Evolutionary conservation across 176 grass and related monocot genomes (phyloP), one percentile per base, ranked within the genome.

Genomic region (Musa itinerans): DNA sequence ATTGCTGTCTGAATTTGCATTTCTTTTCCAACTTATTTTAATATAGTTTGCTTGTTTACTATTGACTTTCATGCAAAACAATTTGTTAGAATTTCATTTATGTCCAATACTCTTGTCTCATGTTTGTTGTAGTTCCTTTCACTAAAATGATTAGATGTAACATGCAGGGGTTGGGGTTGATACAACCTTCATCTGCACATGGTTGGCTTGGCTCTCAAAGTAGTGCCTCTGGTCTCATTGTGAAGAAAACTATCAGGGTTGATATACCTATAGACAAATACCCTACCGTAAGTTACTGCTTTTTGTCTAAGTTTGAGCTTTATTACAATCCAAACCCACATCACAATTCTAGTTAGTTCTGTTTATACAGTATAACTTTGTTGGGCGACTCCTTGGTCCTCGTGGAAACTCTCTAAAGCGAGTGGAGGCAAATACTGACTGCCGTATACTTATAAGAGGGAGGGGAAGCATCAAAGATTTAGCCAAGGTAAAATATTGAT

Each of bases 331-430:
- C 15, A 8, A 19, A n/a, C 34, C 34, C 34, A 43, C 34, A 43
- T 43, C 34, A 43, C 34, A 43, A 43, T 43, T 43, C 34, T 43
- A 6, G 34, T 43, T 43, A 43, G 34, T 43, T 43, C 34, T 43
- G 34, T 73, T 84, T 65, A 76, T 57, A 50, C 58, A 96, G 93
- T 96, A 84, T 90, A 96, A 96, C 72, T 96, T 96, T 58, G 93
- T 96, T 69, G 93, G 93, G 1, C 89, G 93, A 74, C 91, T 96
- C 83, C 83, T 96, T 79, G 93, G 93, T 80, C 93, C 93, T 70
- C 88, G 93, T 92, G 93, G 93, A 56, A 90, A 96, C 88, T 96
- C 93, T 63, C 80, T 96, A 64, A 96, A 96, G 77, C 81, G 93
- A 11, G 93, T 96, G 63, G 93, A 96, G 79, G 93, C 93, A 83